Percentiles rank a stretch among this genome's conserved stretches.
These are phyloP conservation scores for Prototheca stagnorum DNA, from an alignment of 163 green algal genomes.

Conservation along the genomic window DNA sequence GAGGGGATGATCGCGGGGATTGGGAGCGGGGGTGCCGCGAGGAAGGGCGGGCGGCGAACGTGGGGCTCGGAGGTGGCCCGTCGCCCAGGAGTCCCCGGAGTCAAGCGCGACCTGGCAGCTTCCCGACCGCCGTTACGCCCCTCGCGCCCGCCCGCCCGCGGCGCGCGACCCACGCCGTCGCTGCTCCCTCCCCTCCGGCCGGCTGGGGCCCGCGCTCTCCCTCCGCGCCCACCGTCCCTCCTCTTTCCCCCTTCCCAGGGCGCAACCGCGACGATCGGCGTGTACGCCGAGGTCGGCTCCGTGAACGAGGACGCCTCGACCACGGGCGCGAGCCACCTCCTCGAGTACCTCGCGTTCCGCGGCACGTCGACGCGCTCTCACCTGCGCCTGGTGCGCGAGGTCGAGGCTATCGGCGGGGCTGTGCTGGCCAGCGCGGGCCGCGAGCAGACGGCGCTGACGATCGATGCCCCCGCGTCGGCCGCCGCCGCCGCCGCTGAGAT, in stretches of 20 bases:
- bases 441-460: constrained; percentile 86
- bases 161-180: neutral
- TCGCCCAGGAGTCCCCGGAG: too few relatives aligned
- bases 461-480: constrained; percentile 66
- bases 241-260: constrained; percentile 33
- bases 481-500: constrained; percentile 72
- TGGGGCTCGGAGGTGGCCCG: too few relatives aligned
- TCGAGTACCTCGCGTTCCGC: constrained; percentile 94
- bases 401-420: constrained; percentile 77
- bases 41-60: too few relatives aligned
- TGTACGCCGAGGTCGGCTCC: constrained; percentile 78
- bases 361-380: constrained; percentile 62
- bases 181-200: too few relatives aligned
- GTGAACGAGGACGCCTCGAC: constrained; percentile 59
- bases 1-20: too few relatives aligned
- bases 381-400: constrained; percentile 65
- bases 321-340: constrained; percentile 58
- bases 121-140: too few relatives aligned
- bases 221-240: constrained; percentile 1
- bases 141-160: neutral
- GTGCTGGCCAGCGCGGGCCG: constrained; percentile 59
- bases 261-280: constrained; percentile 67
- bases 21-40: too few relatives aligned
- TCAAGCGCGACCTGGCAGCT: too few relatives aligned
- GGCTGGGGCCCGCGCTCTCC: neutral